Percentiles rank a stretch among this genome's conserved stretches.
Conservation (phyloP, 2,329 filamentous ascomycete species). For the Claviceps capensis region DNA sequence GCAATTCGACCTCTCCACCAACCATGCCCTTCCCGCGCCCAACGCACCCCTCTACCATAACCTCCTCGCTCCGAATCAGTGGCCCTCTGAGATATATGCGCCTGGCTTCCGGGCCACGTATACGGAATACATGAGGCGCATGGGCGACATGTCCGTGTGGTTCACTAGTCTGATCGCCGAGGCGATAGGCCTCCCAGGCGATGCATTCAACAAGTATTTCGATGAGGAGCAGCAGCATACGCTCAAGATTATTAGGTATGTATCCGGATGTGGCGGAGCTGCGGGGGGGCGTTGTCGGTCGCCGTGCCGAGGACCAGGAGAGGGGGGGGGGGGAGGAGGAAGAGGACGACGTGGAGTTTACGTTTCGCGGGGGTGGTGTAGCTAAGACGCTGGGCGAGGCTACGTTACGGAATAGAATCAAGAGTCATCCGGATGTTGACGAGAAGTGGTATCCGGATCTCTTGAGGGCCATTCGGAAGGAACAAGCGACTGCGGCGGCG, state of each 20-base stretch:
- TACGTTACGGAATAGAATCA: slow-evolving; percentile 70
- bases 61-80: slow-evolving; percentile 65
- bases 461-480: slow-evolving; percentile 40
- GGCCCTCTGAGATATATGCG: slow-evolving; percentile 51
- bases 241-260: slow-evolving; percentile 77
- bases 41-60: slow-evolving; percentile 59
- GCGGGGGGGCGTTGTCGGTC: slow-evolving; percentile 17
- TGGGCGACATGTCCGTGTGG: slow-evolving; percentile 56
- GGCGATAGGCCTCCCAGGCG: slow-evolving; percentile 55
- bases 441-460: slow-evolving; percentile 66
- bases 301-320: too few relatives aligned
- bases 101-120: slow-evolving; percentile 57
- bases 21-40: slow-evolving; percentile 51
- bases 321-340: too few relatives aligned
- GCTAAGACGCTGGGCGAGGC: slow-evolving; percentile 65
- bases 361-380: slow-evolving; percentile 57
- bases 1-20: slow-evolving; percentile 75
- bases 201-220: slow-evolving; percentile 69
- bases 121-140: slow-evolving; percentile 61
- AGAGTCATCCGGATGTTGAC: slow-evolving; percentile 77
- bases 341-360: slow-evolving; percentile 70
- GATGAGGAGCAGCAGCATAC: slow-evolving; percentile 67
- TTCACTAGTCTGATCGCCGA: slow-evolving; percentile 77
- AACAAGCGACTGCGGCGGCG: slow-evolving; percentile 30
- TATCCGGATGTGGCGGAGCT: slow-evolving; percentile 62